Evolutionary conservation across 176 grass and related monocot species (phyloP).

Genomic region (Juncus inflexus): DNA sequence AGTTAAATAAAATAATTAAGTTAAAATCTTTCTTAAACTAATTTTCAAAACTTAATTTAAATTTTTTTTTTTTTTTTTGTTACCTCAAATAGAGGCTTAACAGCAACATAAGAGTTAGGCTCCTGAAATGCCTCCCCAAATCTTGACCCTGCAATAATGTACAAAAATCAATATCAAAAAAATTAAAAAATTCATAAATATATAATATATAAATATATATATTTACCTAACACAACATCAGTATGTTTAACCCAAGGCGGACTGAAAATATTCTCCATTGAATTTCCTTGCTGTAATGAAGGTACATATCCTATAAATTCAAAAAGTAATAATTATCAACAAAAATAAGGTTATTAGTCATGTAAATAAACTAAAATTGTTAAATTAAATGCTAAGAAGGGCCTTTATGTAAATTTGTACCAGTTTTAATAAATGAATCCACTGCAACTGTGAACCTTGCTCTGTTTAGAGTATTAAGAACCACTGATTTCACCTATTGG

Average conservation of each 20-base stretch:
- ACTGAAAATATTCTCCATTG: conserved; percentile 88
- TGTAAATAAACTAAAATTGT: no score
- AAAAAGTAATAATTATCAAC: not conserved
- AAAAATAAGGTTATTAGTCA: no score
- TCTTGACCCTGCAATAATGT: conserved; percentile 49
- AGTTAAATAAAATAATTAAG: conserved; percentile 3
- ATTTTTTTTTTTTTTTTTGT: no score
- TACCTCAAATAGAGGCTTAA: conserved; percentile 82
- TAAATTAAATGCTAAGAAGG: no score
- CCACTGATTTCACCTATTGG: conserved; percentile 91
- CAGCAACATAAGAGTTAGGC: conserved; percentile 79
- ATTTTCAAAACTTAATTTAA: no score
- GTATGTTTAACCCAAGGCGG: conserved; percentile 87
- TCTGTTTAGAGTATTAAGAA: conserved; percentile 94
- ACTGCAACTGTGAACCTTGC: conserved; percentile 94
- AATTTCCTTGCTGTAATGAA: conserved; percentile 91
- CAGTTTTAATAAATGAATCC: conserved; percentile 97
- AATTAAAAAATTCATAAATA: conserved; percentile 4
- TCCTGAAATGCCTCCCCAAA: conserved; percentile 98
- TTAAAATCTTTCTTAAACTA: not conserved
- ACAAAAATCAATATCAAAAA: conserved; percentile 14
- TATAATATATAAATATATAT: not conserved
- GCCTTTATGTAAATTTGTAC: conserved; percentile 24
- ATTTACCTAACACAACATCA: conserved; percentile 64
- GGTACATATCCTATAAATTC: conserved; percentile 62